Evolutionary conservation across 192 early-diverging fungal species (phyloP).

Genomic region (Rhizoclosmatium sp.): DNA sequence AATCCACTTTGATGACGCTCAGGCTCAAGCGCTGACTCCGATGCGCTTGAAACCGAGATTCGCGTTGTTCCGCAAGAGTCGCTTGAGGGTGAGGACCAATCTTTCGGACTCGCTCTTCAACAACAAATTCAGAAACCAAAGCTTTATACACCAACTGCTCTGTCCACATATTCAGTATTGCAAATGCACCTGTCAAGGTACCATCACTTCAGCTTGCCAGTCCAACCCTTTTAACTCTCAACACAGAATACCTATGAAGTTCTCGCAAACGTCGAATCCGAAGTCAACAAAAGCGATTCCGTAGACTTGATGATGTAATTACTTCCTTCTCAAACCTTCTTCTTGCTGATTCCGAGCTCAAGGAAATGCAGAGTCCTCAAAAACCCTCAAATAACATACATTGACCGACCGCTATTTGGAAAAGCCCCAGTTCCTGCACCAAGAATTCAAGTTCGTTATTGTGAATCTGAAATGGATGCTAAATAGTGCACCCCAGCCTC

Average conservation of each 20-base stretch:
- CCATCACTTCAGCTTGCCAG: neutral
- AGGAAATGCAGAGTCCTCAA: neutral
- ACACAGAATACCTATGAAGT: slow-evolving; percentile 7
- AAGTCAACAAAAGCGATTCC: slow-evolving; percentile 4
- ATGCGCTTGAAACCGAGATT: neutral
- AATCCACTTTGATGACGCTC: too few species aligned
- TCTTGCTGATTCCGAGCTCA: neutral
- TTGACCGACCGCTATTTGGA: slow-evolving; percentile 14
- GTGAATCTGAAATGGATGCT: too few species aligned
- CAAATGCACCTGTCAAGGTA: slow-evolving; percentile 10
- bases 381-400: slow-evolving; percentile 27
- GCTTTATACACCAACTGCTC: slow-evolving; percentile 7
- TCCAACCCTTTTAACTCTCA: neutral
- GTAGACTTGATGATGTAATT: neutral
- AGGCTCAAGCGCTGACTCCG: too few species aligned
- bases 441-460: neutral
- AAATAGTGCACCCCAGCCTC: neutral
- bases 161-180: slow-evolving; percentile 9
- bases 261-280: slow-evolving; percentile 14
- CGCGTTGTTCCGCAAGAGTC: slow-evolving; percentile 9
- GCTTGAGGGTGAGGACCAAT: neutral
- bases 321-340: neutral
- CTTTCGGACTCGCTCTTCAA: neutral
- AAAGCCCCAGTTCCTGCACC: neutral
- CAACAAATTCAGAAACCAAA: slow-evolving; percentile 1